Conservation (phyloP, 768 basidiomycete genomes). For the Termitomyces sp. region DNA sequence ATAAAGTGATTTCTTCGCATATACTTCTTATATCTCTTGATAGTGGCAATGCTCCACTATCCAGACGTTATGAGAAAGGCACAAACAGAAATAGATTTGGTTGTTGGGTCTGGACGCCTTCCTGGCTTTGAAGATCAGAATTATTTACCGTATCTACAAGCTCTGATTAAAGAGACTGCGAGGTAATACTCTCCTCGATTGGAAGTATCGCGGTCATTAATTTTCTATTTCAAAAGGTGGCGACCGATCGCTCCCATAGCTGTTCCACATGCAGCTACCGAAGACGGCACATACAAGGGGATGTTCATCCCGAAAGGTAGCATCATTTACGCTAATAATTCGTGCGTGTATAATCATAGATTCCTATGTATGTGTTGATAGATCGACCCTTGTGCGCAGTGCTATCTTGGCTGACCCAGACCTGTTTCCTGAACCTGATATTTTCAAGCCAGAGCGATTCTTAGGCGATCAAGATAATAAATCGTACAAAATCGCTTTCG, state of each 20-base stretch:
- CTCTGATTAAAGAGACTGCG: not conserved
- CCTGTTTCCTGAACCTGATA: slow-evolving; percentile 25
- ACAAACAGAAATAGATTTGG: slow-evolving; percentile 32
- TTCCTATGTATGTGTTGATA: not conserved
- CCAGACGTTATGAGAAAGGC: slow-evolving; percentile 30
- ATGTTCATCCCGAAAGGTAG: slow-evolving; percentile 33
- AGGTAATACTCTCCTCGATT: not conserved
- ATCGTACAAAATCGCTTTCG: slow-evolving; percentile 26
- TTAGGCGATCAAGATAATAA: slow-evolving; percentile 20
- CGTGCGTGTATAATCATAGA: slow-evolving; percentile 12
- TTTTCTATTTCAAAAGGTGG: not conserved
- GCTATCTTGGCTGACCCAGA: slow-evolving; percentile 9
- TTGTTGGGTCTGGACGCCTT: slow-evolving; percentile 29
- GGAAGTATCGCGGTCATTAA: not conserved
- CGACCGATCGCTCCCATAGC: slow-evolving; percentile 20
- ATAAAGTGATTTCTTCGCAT: not conserved
- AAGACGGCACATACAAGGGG: slow-evolving; percentile 28
- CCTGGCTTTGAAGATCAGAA: slow-evolving; percentile 27
- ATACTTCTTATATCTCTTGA: not conserved
- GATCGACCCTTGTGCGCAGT: not conserved
- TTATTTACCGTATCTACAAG: slow-evolving; percentile 1
- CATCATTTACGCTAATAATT: slow-evolving; percentile 29
- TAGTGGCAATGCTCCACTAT: slow-evolving; percentile 32
- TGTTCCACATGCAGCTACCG: slow-evolving; percentile 27
- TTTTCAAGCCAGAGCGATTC: slow-evolving; percentile 34